phyloP scores from a whole-genome alignment of 805 yeast species.

The Starmerella etchellsii region DNA sequence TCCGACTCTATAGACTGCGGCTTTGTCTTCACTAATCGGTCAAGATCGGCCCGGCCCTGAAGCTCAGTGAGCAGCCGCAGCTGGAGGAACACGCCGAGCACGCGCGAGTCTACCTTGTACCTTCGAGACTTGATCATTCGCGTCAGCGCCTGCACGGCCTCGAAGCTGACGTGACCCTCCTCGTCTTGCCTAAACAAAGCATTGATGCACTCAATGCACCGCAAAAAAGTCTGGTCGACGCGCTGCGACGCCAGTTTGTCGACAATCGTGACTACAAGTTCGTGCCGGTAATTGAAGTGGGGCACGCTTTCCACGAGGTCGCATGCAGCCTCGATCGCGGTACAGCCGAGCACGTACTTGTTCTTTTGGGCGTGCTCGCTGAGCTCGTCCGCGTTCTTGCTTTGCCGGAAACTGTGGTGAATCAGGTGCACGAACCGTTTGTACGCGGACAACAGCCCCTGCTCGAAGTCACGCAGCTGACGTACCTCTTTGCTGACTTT shows the following conservation, averaged over 20 bases:
- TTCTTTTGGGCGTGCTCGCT: background rate
- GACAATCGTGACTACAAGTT: slow-evolving; percentile 51
- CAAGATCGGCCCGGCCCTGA: slow-evolving; percentile 26
- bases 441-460: slow-evolving; percentile 57
- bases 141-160: slow-evolving; percentile 51
- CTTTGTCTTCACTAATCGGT: slow-evolving; percentile 36
- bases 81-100: slow-evolving; percentile 58
- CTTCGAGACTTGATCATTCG: slow-evolving; percentile 62
- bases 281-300: slow-evolving; percentile 72
- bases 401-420: slow-evolving; percentile 31
- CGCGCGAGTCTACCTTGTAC: slow-evolving; percentile 73
- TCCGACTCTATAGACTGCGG: slow-evolving; percentile 25
- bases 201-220: slow-evolving; percentile 54
- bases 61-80: slow-evolving; percentile 34
- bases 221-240: slow-evolving; percentile 38
- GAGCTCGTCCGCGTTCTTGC: slow-evolving; percentile 21
- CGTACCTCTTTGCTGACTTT: slow-evolving; percentile 76
- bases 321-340: slow-evolving; percentile 65
- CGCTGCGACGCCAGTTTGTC: slow-evolving; percentile 49
- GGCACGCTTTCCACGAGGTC: slow-evolving; percentile 57
- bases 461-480: slow-evolving; percentile 66
- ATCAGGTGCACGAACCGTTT: slow-evolving; percentile 50
- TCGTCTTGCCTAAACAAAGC: slow-evolving; percentile 61
- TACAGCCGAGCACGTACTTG: slow-evolving; percentile 22
- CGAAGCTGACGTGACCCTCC: slow-evolving; percentile 70